phyloP scores from a whole-genome alignment of 495 filamentous ascomycete genomes.

The Lindgomyces ingoldianus region DNA sequence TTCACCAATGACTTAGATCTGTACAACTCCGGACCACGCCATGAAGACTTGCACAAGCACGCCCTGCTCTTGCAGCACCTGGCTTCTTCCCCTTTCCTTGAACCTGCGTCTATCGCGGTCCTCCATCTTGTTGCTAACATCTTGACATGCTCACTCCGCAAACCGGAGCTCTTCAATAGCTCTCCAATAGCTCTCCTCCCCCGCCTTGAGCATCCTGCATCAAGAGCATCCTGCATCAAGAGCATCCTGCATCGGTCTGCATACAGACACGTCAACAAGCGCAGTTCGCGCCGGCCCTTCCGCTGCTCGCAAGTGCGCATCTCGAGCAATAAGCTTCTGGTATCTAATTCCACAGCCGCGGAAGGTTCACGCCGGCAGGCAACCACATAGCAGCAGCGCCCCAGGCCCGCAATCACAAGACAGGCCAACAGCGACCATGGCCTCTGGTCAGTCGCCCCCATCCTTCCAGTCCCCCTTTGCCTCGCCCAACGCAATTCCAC shows the following conservation, averaged over 20 bases:
- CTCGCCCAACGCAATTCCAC: slow-evolving; percentile 70
- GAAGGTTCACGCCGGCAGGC: background rate
- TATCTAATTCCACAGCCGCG: background rate
- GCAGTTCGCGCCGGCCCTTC: background rate
- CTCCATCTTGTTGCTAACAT: background rate
- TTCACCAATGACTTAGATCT: background rate
- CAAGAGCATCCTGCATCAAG: background rate
- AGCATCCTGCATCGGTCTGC: too few species aligned
- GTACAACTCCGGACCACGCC: background rate
- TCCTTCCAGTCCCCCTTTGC: slow-evolving; percentile 22
- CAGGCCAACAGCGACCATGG: slow-evolving; percentile 2
- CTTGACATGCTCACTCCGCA: background rate
- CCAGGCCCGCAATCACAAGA: background rate
- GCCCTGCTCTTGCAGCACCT: background rate
- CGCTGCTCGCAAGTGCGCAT: background rate
- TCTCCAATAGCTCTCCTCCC: background rate
- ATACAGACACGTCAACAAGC: background rate
- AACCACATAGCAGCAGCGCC: background rate
- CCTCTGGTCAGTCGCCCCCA: slow-evolving; percentile 1
- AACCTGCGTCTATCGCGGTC: background rate
- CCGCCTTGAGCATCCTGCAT: background rate
- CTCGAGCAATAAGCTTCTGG: background rate
- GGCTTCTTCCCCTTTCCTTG: background rate
- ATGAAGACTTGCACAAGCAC: background rate
- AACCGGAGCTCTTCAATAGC: background rate